These are phyloP conservation scores for Adansonia madagascariensis DNA, from an alignment of 441 rosid species.

Conservation along the genomic window DNA sequence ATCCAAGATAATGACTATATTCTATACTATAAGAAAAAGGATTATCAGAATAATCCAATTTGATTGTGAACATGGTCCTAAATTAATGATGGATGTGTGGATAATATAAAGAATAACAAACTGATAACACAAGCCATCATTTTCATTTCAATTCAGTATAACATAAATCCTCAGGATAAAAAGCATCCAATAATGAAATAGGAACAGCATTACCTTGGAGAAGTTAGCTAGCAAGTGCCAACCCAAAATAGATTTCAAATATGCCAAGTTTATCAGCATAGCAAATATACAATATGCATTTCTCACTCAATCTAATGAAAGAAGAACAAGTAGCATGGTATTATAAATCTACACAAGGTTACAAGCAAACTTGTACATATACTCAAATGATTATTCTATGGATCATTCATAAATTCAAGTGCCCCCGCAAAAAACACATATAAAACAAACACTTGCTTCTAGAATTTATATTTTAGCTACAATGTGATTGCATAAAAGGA, in stretches of 20 bases:
- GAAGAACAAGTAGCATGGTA: conserved; percentile 9
- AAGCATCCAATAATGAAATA: background rate
- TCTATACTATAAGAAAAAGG: conserved; percentile 7
- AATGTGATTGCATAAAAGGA: background rate
- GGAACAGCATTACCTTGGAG: background rate
- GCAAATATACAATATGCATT: background rate
- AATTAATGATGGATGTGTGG: background rate
- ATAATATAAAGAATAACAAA: background rate
- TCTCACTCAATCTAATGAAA: background rate
- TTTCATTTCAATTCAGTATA: background rate
- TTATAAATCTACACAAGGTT: conserved; percentile 2
- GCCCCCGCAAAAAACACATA: background rate
- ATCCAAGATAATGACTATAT: background rate
- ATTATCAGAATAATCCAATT: conserved; percentile 8
- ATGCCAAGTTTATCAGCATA: conserved; percentile 5
- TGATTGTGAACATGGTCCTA: conserved; percentile 8
- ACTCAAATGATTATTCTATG: background rate
- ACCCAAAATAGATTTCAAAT: conserved; percentile 6
- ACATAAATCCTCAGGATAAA: background rate
- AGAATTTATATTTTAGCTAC: background rate
- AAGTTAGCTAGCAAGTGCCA: background rate
- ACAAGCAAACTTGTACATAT: background rate
- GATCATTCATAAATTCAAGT: background rate
- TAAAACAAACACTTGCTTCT: conserved; percentile 2
- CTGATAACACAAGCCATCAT: background rate